Conservation (phyloP, 2,329 filamentous ascomycete species). For the Ploettnerulaceae sp. region DNA sequence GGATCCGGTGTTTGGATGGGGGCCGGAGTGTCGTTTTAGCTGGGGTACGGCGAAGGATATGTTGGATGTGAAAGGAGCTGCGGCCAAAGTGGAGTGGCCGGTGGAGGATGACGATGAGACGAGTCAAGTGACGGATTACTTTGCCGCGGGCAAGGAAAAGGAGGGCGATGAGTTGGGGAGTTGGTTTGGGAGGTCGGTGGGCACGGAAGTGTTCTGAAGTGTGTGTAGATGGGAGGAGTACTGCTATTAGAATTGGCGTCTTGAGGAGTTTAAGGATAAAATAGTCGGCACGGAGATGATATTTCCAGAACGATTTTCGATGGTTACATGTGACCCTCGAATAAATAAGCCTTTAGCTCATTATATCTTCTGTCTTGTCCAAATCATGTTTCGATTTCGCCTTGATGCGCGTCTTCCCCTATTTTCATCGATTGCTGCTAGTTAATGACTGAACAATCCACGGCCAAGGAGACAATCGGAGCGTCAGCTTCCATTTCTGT, state of each 20-base stretch:
- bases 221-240: background rate
- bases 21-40: slow-evolving; percentile 85
- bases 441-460: too few relatives aligned
- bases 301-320: background rate
- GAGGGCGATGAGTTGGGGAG: slow-evolving; percentile 57
- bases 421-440: too few relatives aligned
- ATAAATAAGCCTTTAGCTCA: too few relatives aligned
- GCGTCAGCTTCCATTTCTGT: too few relatives aligned
- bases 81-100: slow-evolving; percentile 80
- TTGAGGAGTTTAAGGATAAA: background rate
- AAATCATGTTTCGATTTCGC: too few relatives aligned
- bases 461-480: too few relatives aligned
- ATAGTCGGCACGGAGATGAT: too few relatives aligned
- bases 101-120: slow-evolving; percentile 64
- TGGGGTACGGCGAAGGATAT: slow-evolving; percentile 95
- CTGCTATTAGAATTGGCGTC: background rate
- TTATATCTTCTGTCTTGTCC: too few relatives aligned
- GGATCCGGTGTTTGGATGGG: slow-evolving; percentile 94
- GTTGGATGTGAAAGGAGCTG: slow-evolving; percentile 59
- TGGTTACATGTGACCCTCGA: too few relatives aligned
- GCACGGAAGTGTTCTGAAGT: slow-evolving; percentile 29
- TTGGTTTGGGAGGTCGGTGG: slow-evolving; percentile 65
- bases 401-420: too few relatives aligned
- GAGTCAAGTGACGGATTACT: slow-evolving; percentile 72
- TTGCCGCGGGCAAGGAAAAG: slow-evolving; percentile 39